A percentile compares a stretch with the other conserved stretches of the same genome.
These are phyloP conservation scores for Metarhizium rileyi DNA, from an alignment of 2,329 filamentous ascomycete genomes.

Conservation along the genomic window DNA sequence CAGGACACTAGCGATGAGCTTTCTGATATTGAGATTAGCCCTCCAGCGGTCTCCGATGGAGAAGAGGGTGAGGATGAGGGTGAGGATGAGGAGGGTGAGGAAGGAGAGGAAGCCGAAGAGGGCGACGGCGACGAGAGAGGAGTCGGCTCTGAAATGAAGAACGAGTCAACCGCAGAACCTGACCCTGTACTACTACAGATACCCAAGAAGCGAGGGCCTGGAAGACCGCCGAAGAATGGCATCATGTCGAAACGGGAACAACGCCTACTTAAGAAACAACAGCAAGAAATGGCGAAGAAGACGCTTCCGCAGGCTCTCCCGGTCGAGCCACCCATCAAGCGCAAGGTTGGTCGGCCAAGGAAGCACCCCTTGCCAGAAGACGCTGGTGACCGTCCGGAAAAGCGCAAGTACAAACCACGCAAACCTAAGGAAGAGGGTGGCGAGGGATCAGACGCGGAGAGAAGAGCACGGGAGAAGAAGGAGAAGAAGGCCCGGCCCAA, in stretches of 20 bases:
- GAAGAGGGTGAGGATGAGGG: slow-evolving; percentile 20
- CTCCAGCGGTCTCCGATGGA: slow-evolving; percentile 30
- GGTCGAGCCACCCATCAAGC: slow-evolving; percentile 45
- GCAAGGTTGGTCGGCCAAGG: slow-evolving; percentile 55
- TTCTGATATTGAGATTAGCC: slow-evolving; percentile 33
- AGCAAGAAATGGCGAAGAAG: slow-evolving; percentile 39
- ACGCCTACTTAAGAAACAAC: slow-evolving; percentile 49
- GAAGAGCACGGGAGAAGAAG: slow-evolving; percentile 47
- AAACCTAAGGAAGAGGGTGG: slow-evolving; percentile 47
- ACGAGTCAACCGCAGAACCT: slow-evolving; percentile 20
- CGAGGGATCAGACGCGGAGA: slow-evolving; percentile 47
- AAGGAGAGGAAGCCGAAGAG: slow-evolving; percentile 10
- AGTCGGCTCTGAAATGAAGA: slow-evolving; percentile 13
- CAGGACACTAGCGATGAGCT: slow-evolving; percentile 46
- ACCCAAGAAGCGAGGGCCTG: slow-evolving; percentile 63
- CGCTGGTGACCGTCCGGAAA: slow-evolving; percentile 44
- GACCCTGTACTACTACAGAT: slow-evolving; percentile 32
- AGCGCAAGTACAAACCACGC: slow-evolving; percentile 56
- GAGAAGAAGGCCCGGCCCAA: slow-evolving; percentile 49
- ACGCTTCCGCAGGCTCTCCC: slow-evolving; percentile 36
- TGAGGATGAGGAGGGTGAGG: slow-evolving; percentile 15
- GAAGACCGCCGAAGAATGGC: slow-evolving; percentile 74
- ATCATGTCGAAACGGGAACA: slow-evolving; percentile 74
- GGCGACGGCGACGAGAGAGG: slow-evolving; percentile 14
- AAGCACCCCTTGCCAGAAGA: slow-evolving; percentile 53